Evolutionary conservation across 768 basidiomycete genomes (phyloP), one percentile per base, ranked within the genome.

Genomic region (Boletus bicolor): DNA sequence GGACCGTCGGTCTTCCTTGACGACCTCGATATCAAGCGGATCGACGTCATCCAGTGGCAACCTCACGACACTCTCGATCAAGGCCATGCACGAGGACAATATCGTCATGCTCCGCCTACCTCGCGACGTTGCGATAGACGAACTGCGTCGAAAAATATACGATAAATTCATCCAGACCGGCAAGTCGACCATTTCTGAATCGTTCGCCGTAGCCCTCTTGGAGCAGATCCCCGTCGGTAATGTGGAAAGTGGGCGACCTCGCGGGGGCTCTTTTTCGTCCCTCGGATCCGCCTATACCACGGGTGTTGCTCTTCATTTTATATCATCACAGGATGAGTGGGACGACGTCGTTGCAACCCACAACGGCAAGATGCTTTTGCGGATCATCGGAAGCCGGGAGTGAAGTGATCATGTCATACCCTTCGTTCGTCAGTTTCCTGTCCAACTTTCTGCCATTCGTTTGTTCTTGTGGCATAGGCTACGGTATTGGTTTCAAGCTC

Each of bases 151-250:
- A 49, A 78, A 80, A 46, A 72, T 91, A 26, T 79, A 80, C 57
- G 81, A 85, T 52, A 89, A 89, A 63, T 85, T 91, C 64, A 76
- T 79, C n/a, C 75, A 77, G 24, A 80, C 84, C 62, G 85, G 84
- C 67, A 78, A 77, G 46, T 60, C 84, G 42, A 73, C 77, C 12
- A 78, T 89, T 24, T 76, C 77, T 0, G 72, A 77, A 7, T 70
- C 75, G 1, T 90, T 90, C 65, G 77, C 75, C 8, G 69, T 90
- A 34, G 82, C 80, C 19, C 79, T 83, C 60, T 64, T 80, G 45
- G 75, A 82, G 52, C 77, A 78, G 21, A 36, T 63, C 53, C 34
- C 63, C 9, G 50, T 58, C 35, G 64, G 61, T 17, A 63, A 51
- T 44, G 49, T 39, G 26, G 44, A 32, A 15, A 54, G 37, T 26